Percentiles rank a stretch among this genome's conserved stretches.
phyloP scores from a whole-genome alignment of 768 basidiomycete genomes.

The Hydnomerulius pinastri region DNA sequence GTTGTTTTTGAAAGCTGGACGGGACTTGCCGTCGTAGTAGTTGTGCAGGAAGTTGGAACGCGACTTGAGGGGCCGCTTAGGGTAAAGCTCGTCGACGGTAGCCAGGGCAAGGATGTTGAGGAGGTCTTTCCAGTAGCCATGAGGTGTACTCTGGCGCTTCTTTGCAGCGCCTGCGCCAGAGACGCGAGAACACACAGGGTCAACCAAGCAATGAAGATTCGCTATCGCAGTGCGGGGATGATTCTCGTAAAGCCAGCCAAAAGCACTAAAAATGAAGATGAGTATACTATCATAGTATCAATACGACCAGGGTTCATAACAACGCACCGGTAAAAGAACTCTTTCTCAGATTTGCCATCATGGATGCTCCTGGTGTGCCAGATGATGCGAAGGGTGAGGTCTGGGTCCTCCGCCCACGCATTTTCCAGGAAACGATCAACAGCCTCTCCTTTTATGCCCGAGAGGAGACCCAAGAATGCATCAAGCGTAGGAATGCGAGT shows the following conservation, averaged over 20 bases:
- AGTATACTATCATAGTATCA: neutral
- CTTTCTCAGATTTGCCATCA: constrained; percentile 64
- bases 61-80: neutral
- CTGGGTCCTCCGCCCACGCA: constrained; percentile 61
- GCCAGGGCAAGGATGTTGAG: constrained; percentile 68
- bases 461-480: constrained; percentile 51
- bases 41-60: constrained; percentile 29
- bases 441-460: constrained; percentile 12
- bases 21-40: constrained; percentile 13
- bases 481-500: constrained; percentile 56
- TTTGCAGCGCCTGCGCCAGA: constrained; percentile 25
- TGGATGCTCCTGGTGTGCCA: constrained; percentile 72
- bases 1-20: constrained; percentile 29
- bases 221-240: constrained; percentile 70
- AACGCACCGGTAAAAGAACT: constrained; percentile 57
- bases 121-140: constrained; percentile 79
- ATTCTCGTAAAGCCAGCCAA: constrained; percentile 67
- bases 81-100: constrained; percentile 48
- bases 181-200: constrained; percentile 45
- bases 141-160: constrained; percentile 29
- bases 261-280: constrained; percentile 38
- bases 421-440: constrained; percentile 42
- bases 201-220: constrained; percentile 57
- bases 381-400: constrained; percentile 62
- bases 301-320: neutral